Percentiles rank a stretch among this genome's conserved stretches.
Evolutionary conservation across 2,329 filamentous ascomycete genomes (phyloP).

Genomic region (Alternaria angustiovoidea): DNA sequence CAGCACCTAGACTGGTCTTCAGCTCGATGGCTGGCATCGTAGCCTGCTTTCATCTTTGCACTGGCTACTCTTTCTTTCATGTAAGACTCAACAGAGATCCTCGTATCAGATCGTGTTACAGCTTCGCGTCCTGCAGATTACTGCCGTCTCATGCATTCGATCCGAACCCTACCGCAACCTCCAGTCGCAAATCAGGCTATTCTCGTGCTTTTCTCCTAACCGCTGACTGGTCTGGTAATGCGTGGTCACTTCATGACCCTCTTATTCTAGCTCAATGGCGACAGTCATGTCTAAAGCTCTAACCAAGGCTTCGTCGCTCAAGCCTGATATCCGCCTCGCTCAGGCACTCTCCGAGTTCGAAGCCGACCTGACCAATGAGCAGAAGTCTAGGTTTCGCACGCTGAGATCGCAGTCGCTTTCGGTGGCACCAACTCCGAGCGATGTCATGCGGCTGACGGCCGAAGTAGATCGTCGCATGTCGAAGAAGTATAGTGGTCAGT

Average conservation of each 20-base stretch:
- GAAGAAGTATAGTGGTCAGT: conserved; percentile 33
- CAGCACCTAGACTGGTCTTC: background rate
- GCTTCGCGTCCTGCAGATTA: no score
- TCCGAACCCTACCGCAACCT: no score
- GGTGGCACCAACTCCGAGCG: background rate
- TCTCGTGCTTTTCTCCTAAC: no score
- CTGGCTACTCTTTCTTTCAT: no score
- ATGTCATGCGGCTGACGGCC: conserved; percentile 46
- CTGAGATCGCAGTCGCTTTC: conserved; percentile 1
- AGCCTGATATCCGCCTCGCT: conserved; percentile 23
- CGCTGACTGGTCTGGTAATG: no score
- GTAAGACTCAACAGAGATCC: no score
- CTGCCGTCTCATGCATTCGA: no score
- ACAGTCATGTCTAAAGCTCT: conserved; percentile 13
- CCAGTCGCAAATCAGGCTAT: no score
- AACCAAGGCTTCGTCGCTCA: conserved; percentile 12
- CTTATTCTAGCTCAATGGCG: no score
- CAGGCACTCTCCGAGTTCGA: conserved; percentile 22
- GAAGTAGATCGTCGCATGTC: conserved; percentile 44
- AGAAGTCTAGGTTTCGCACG: conserved; percentile 5
- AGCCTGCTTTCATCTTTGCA: background rate
- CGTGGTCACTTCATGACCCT: no score
- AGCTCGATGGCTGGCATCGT: background rate
- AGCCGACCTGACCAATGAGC: conserved; percentile 15
- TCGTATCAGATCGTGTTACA: no score